phyloP scores from a whole-genome alignment of 2,329 filamentous ascomycete species.

The Taxawa tesnikishii region DNA sequence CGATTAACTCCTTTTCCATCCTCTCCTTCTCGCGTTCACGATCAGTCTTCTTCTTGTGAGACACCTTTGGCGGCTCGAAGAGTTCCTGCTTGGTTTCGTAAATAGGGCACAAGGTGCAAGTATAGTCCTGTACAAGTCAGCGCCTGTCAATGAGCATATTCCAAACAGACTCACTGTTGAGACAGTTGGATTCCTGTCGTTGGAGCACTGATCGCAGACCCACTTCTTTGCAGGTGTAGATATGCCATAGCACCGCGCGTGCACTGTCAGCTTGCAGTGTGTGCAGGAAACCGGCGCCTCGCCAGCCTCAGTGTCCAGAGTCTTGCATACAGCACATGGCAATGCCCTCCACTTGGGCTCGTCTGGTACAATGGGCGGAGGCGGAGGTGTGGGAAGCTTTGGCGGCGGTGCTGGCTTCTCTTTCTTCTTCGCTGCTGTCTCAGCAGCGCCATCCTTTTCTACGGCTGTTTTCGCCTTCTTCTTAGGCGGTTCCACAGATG shows the following conservation, averaged over 20 bases:
- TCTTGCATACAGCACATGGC: constrained; percentile 74
- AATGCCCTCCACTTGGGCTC: constrained; percentile 66
- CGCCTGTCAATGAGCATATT: constrained; percentile 7
- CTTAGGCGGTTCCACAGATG: constrained; percentile 39
- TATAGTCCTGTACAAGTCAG: constrained; percentile 52
- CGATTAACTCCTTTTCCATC: constrained; percentile 70
- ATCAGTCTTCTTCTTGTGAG: constrained; percentile 81
- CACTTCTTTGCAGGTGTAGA: constrained; percentile 51
- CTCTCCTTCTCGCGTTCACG: constrained; percentile 84
- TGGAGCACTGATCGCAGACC: constrained; percentile 91
- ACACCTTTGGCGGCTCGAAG: constrained; percentile 66
- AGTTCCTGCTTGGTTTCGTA: constrained; percentile 72
- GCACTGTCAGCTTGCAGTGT: constrained; percentile 84
- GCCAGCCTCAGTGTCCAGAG: constrained; percentile 57
- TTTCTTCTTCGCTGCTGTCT: constrained; percentile 45
- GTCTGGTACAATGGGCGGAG: constrained; percentile 57
- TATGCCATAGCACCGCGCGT: constrained; percentile 76
- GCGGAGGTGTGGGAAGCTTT: constrained; percentile 44
- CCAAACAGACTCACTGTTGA: constrained; percentile 53
- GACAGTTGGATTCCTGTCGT: constrained; percentile 82
- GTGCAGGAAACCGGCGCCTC: constrained; percentile 67
- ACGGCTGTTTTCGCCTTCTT: constrained; percentile 50
- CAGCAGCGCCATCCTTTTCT: constrained; percentile 23
- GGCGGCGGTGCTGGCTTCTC: constrained; percentile 33
- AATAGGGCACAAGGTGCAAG: constrained; percentile 84